Conservation (phyloP, 495 filamentous ascomycete genomes). For the Terfezia claveryi region DNA sequence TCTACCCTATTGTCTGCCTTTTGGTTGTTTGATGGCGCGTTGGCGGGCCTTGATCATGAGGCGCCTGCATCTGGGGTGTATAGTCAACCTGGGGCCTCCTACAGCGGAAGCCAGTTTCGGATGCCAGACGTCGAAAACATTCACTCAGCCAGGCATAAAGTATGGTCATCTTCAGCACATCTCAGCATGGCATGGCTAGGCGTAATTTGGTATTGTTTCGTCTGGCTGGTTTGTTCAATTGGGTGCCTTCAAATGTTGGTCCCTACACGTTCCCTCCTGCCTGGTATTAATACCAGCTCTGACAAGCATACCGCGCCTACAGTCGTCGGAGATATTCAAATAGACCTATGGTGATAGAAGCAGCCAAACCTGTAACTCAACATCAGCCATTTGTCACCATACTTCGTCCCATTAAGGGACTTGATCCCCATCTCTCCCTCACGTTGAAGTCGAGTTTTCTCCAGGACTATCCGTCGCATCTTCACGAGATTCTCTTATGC, state of each 20-base stretch:
- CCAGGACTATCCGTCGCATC: conserved; percentile 56
- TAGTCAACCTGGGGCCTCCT: too few relatives aligned
- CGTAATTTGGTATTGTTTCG: conserved; percentile 36
- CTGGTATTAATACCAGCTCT: too few relatives aligned
- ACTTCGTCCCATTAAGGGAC: conserved; percentile 80
- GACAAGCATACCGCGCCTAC: background rate
- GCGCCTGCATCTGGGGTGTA: too few relatives aligned
- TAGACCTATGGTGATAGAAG: conserved; percentile 17
- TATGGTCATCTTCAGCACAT: background rate
- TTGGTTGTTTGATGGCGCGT: too few relatives aligned
- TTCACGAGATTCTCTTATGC: conserved; percentile 66
- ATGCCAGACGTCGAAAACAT: too few relatives aligned
- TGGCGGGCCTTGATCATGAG: too few relatives aligned
- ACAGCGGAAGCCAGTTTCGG: too few relatives aligned
- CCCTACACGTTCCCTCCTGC: too few relatives aligned
- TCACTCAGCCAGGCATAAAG: too few relatives aligned
- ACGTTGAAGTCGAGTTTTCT: conserved; percentile 80
- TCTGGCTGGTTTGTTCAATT: conserved; percentile 33
- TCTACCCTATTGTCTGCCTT: too few relatives aligned
- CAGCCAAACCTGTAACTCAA: background rate
- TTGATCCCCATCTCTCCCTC: conserved; percentile 75
- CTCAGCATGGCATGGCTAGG: conserved; percentile 24
- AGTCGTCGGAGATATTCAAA: conserved; percentile 28
- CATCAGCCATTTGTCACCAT: conserved; percentile 62
- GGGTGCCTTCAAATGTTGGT: conserved; percentile 40